phyloP scores from a whole-genome alignment of 805 yeast species.

The Isabelozyma rhagii region DNA sequence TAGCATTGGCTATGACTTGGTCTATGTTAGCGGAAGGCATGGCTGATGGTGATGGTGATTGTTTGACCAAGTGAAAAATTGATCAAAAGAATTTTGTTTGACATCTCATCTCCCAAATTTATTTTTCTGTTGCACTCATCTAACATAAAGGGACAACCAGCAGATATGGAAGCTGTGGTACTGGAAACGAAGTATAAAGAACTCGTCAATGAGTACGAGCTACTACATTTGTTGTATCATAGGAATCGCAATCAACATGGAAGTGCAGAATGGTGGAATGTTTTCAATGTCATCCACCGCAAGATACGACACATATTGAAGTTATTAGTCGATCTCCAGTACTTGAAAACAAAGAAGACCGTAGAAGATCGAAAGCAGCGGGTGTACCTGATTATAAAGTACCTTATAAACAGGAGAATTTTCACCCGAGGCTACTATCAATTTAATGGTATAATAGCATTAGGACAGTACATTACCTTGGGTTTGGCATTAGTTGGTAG shows the following conservation, averaged over 20 bases:
- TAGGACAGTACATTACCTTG: slow-evolving; percentile 71
- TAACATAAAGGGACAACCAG: no score
- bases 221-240: slow-evolving; percentile 64
- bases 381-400: slow-evolving; percentile 12
- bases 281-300: slow-evolving; percentile 62
- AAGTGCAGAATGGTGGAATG: slow-evolving; percentile 73
- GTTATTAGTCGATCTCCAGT: slow-evolving; percentile 9
- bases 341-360: slow-evolving; percentile 3
- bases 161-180: not conserved
- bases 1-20: slow-evolving; percentile 26
- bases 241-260: slow-evolving; percentile 77
- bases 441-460: slow-evolving; percentile 64
- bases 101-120: not conserved
- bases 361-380: slow-evolving; percentile 10
- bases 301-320: slow-evolving; percentile 40
- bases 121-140: not conserved
- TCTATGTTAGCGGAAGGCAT: slow-evolving; percentile 4
- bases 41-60: not conserved
- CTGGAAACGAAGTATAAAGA: not conserved
- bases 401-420: slow-evolving; percentile 33
- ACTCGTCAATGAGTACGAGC: slow-evolving; percentile 47
- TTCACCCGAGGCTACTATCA: slow-evolving; percentile 51
- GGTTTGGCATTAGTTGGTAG: slow-evolving; percentile 68
- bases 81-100: not conserved
- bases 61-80: not conserved